phyloP scores from a whole-genome alignment of 345 rosid genomes.

The Eucalyptus dawsonii region DNA sequence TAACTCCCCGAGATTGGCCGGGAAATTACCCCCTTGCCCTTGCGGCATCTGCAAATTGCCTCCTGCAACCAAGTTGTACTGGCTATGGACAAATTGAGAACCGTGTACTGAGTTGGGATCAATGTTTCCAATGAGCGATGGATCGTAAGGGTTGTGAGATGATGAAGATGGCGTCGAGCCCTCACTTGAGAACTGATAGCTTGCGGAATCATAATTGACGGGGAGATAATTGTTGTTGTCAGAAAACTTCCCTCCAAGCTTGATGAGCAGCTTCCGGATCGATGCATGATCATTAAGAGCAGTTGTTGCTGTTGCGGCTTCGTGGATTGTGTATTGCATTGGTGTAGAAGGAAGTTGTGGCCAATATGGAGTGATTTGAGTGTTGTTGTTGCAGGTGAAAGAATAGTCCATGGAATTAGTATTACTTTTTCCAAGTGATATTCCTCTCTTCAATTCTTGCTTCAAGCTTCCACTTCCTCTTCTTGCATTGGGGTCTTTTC shows the following conservation, averaged over 20 bases:
- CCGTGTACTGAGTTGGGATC: background rate
- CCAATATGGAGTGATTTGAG: slow-evolving; percentile 20
- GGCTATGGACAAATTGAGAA: background rate
- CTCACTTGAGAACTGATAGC: background rate
- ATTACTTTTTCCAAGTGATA: background rate
- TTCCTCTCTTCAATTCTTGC: slow-evolving; percentile 12
- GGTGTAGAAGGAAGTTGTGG: slow-evolving; percentile 31
- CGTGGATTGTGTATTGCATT: slow-evolving; percentile 15
- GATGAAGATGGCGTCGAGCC: background rate
- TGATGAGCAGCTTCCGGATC: slow-evolving; percentile 37
- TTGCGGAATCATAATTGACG: background rate
- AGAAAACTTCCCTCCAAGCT: slow-evolving; percentile 49
- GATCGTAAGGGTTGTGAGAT: background rate
- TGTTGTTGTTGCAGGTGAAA: background rate
- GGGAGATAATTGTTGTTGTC: background rate
- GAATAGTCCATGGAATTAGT: background rate
- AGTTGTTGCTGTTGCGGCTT: background rate
- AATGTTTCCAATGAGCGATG: background rate
- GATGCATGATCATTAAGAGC: slow-evolving; percentile 25
- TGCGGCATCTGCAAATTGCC: slow-evolving; percentile 1
- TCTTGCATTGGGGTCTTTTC: slow-evolving; percentile 19
- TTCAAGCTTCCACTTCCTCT: slow-evolving; percentile 3
- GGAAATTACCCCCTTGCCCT: slow-evolving; percentile 5
- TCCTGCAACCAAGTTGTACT: background rate
- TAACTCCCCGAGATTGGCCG: background rate